phyloP scores from a whole-genome alignment of 352 stramenopile genomes.

The Globisporangium parvum region DNA sequence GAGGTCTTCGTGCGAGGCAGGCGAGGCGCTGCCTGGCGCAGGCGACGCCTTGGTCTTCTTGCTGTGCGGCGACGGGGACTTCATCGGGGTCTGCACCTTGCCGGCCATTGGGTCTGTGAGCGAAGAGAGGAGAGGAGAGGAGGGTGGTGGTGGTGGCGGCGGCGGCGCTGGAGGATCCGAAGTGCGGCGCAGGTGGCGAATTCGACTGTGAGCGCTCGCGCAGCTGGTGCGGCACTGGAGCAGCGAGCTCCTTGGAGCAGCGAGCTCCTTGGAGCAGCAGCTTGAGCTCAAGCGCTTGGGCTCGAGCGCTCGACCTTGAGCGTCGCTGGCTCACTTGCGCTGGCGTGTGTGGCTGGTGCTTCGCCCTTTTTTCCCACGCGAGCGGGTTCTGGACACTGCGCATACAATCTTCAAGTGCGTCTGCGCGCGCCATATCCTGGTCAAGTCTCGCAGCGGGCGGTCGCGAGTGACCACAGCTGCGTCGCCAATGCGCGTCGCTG shows the following conservation, averaged over 20 bases:
- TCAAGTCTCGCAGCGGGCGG: too few species aligned
- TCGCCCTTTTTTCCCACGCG: neutral
- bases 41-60: constrained; percentile 6
- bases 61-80: constrained; percentile 10
- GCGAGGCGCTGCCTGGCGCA: constrained; percentile 4
- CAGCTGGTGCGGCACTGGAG: neutral
- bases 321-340: neutral
- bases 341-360: constrained; percentile 1
- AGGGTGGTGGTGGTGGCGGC: neutral
- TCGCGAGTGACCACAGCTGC: neutral
- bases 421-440: too few species aligned
- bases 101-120: neutral
- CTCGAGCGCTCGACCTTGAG: too few species aligned
- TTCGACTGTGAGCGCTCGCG: constrained; percentile 1
- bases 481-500: too few species aligned
- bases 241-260: neutral
- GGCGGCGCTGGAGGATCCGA: neutral
- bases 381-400: neutral
- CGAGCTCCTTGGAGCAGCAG: too few species aligned
- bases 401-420: neutral
- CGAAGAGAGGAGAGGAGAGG: neutral
- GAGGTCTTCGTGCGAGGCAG: constrained; percentile 9
- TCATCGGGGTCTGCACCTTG: constrained; percentile 7
- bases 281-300: too few species aligned
- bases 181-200: neutral